phyloP scores from a whole-genome alignment of 2,329 filamentous ascomycete genomes.

The Laburnicola sp. region DNA sequence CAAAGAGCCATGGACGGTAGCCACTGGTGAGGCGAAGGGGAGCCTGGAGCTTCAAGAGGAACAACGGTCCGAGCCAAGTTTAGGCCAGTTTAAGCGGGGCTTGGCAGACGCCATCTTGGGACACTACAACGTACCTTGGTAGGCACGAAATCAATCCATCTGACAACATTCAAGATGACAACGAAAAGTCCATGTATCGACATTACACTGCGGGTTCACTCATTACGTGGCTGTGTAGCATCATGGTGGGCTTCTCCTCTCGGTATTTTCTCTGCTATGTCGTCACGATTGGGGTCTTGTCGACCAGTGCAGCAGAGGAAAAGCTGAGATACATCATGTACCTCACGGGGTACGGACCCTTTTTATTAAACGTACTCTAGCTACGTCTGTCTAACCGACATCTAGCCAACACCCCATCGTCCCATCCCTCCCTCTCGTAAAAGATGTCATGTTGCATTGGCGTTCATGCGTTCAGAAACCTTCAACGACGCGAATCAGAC shows the following conservation, averaged over 20 bases:
- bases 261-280: background rate
- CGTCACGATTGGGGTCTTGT: background rate
- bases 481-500: conserved; percentile 29
- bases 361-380: background rate
- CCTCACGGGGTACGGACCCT: conserved; percentile 17
- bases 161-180: too few relatives aligned
- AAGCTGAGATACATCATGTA: conserved; percentile 21
- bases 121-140: too few relatives aligned
- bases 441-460: conserved; percentile 31
- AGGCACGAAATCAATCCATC: background rate
- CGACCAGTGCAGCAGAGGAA: background rate
- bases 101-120: background rate
- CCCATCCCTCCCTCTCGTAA: conserved; percentile 19
- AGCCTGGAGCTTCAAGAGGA: too few relatives aligned
- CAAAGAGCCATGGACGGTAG: conserved; percentile 22
- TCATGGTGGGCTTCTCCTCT: background rate
- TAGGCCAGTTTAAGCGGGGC: background rate
- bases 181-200: too few relatives aligned
- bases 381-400: background rate
- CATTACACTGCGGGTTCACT: too few relatives aligned
- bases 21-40: background rate
- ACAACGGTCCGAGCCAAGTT: too few relatives aligned
- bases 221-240: too few relatives aligned
- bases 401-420: conserved; percentile 35
- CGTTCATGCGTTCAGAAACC: conserved; percentile 35